Conservation (phyloP, 257 asterid genomes). For the Catharanthus roseus region DNA sequence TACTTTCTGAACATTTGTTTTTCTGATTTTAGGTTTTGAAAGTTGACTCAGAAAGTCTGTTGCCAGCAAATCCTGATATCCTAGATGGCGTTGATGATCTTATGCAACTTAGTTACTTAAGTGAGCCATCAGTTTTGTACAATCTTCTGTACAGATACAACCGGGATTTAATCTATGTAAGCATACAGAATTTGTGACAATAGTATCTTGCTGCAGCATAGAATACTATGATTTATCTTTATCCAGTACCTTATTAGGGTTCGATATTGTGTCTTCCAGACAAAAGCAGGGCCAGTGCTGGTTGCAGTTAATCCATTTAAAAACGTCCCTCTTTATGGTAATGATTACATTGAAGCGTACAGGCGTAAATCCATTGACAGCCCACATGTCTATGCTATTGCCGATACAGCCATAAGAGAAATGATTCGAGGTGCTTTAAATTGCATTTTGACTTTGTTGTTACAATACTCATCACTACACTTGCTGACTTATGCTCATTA, state of each 20-base stretch:
- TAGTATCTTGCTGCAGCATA: constrained; percentile 18
- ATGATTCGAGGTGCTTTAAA: constrained; percentile 80
- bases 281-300: constrained; percentile 98
- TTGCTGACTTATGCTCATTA: constrained; percentile 11
- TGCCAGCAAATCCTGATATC: constrained; percentile 94
- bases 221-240: constrained; percentile 7
- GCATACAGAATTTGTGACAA: constrained; percentile 23
- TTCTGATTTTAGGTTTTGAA: constrained; percentile 52
- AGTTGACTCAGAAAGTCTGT: constrained; percentile 58
- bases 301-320: constrained; percentile 95
- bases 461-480: constrained; percentile 14
- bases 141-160: constrained; percentile 89
- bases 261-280: constrained; percentile 44
- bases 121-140: constrained; percentile 91
- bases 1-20: constrained; percentile 2
- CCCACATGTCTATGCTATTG: constrained; percentile 95
- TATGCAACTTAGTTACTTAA: constrained; percentile 92
- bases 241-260: constrained; percentile 19
- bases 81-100: constrained; percentile 98
- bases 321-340: constrained; percentile 73
- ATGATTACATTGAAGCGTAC: constrained; percentile 73
- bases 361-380: constrained; percentile 58
- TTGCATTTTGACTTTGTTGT: constrained; percentile 17
- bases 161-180: constrained; percentile 81
- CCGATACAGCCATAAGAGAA: constrained; percentile 94